A percentile compares a stretch with the other conserved stretches of the same genome.
phyloP scores from a whole-genome alignment of 768 basidiomycete species.

The Dioszegia crocea region DNA sequence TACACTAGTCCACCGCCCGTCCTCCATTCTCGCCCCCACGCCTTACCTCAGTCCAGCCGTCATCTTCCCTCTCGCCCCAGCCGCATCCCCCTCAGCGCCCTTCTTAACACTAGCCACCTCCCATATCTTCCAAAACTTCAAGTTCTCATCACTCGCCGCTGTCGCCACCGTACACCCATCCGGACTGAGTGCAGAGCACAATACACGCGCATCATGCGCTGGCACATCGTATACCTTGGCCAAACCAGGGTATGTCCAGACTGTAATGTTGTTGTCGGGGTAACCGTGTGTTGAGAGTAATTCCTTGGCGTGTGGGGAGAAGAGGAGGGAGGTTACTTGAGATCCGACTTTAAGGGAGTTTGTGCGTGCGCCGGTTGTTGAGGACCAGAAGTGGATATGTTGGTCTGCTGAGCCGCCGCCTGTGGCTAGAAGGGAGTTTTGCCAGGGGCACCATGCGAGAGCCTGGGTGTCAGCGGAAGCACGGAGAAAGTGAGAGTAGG shows the following conservation, averaged over 20 bases:
- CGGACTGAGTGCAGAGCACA: constrained; percentile 80
- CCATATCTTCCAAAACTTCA: constrained; percentile 82
- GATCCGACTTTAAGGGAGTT: constrained; percentile 81
- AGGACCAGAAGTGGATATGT: constrained; percentile 50
- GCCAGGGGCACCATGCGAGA: constrained; percentile 97
- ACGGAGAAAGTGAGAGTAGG: neutral
- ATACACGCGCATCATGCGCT: constrained; percentile 86
- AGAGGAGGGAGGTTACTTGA: constrained; percentile 87
- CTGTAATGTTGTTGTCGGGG: constrained; percentile 56
- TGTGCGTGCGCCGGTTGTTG: constrained; percentile 75
- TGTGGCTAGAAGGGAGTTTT: constrained; percentile 79
- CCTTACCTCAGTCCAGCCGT: constrained; percentile 1
- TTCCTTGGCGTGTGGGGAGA: constrained; percentile 82
- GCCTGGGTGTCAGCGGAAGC: constrained; percentile 57
- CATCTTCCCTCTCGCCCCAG: constrained; percentile 6
- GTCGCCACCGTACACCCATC: constrained; percentile 89
- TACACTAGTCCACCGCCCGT: too few species aligned
- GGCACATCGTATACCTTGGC: constrained; percentile 81
- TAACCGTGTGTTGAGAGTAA: constrained; percentile 89
- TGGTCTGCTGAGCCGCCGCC: constrained; percentile 95
- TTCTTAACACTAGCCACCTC: constrained; percentile 45
- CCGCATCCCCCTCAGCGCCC: constrained; percentile 25
- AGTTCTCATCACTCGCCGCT: constrained; percentile 88
- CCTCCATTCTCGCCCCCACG: constrained; percentile 19
- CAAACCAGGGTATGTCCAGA: constrained; percentile 70